Conservation (phyloP, 2,329 filamentous ascomycete genomes). For the Zopfia rhizophila region DNA sequence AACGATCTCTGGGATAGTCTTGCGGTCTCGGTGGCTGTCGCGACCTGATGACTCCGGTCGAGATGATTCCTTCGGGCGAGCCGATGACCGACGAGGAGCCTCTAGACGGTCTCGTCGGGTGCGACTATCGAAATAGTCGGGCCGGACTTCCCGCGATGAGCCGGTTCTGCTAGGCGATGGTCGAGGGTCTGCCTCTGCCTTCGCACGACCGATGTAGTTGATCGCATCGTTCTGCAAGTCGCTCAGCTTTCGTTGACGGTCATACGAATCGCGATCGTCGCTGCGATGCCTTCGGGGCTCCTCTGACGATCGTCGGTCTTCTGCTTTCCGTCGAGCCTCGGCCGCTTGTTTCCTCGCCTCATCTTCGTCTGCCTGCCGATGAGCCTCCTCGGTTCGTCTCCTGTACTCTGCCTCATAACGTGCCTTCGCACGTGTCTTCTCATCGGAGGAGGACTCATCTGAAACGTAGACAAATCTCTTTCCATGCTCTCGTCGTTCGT, state of each 20-base stretch:
- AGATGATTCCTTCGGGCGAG: constrained; percentile 41
- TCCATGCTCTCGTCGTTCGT: constrained; percentile 52
- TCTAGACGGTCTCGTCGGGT: constrained; percentile 43
- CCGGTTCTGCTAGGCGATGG: constrained; percentile 37
- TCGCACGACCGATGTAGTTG: constrained; percentile 41
- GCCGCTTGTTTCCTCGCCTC: constrained; percentile 22
- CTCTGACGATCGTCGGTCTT: constrained; percentile 43
- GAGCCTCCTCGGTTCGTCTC: constrained; percentile 39
- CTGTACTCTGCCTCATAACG: constrained; percentile 44
- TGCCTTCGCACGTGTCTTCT: constrained; percentile 27
- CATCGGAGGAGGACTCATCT: constrained; percentile 46
- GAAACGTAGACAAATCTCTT: constrained; percentile 46
- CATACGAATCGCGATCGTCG: constrained; percentile 28
- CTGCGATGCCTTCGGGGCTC: constrained; percentile 19
- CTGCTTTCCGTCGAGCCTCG: constrained; percentile 38
- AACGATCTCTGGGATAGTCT: constrained; percentile 40
- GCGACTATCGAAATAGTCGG: constrained; percentile 32
- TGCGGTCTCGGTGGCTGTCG: constrained; percentile 35
- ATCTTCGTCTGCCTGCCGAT: constrained; percentile 30
- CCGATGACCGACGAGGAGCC: constrained; percentile 46
- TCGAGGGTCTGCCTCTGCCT: constrained; percentile 35
- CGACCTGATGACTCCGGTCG: constrained; percentile 36
- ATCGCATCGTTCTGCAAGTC: constrained; percentile 38
- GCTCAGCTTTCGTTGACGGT: constrained; percentile 39
- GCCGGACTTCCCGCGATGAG: constrained; percentile 44